These are phyloP conservation scores for Diplodia corticola DNA, from an alignment of 2,329 filamentous ascomycete species.

Conservation along the genomic window DNA sequence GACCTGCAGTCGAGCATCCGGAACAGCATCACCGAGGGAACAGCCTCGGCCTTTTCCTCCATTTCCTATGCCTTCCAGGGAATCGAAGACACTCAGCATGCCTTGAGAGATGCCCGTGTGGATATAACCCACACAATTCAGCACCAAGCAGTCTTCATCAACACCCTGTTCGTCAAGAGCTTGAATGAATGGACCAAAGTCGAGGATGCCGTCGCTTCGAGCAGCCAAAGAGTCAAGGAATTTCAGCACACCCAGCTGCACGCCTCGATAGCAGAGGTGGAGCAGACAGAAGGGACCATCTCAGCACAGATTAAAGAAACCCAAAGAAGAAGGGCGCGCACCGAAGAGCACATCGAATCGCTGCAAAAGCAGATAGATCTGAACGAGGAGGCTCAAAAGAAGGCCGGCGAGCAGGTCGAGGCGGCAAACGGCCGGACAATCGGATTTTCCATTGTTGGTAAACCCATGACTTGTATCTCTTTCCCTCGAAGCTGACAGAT, in stretches of 20 bases:
- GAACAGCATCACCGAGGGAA: not conserved
- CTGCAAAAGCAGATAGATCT: constrained; percentile 6
- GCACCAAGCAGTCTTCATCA: constrained; percentile 10
- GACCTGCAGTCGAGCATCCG: not conserved
- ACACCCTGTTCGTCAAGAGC: not conserved
- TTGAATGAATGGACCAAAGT: not conserved
- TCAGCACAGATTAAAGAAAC: not conserved
- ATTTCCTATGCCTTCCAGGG: not conserved
- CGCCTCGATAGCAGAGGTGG: not conserved
- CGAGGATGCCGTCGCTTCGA: not conserved
- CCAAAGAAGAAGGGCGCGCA: not conserved
- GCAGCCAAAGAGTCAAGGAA: constrained; percentile 6
- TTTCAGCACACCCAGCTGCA: constrained; percentile 3
- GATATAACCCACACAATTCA: not conserved
- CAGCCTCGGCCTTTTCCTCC: not conserved
- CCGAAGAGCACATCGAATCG: constrained; percentile 2
- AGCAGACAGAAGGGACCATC: not conserved
- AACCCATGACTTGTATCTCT: too few relatives aligned
- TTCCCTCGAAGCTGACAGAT: not conserved
- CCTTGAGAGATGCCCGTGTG: not conserved
- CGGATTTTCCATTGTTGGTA: constrained; percentile 1
- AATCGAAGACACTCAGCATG: constrained; percentile 1
- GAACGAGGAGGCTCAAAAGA: not conserved
- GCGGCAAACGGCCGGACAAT: constrained; percentile 1
- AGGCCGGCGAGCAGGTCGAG: not conserved